Evolutionary conservation across 257 asterid species (phyloP), one percentile per base, ranked within the genome.

Genomic region (Oldenlandia corymbosa): DNA sequence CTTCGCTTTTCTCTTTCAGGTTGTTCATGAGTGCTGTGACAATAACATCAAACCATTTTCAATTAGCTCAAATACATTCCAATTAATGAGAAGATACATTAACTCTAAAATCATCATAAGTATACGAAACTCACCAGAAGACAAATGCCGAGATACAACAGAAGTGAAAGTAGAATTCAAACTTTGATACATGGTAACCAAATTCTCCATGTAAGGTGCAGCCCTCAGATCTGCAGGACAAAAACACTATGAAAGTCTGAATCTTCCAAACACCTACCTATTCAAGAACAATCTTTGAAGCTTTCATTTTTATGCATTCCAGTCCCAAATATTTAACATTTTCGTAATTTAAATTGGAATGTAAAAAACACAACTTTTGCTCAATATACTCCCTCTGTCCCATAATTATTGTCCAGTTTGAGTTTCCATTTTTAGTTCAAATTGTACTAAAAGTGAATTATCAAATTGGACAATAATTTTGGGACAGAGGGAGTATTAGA

Each of bases 141-240:
- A 72, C 26, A 77, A 58, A 66, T 79, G 66, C 0, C 81, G 91
- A 72, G 75, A 53, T 54, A 80, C 28, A 18, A 76, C 73, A 37
- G 86, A 77, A 56, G 52, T 74, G 54, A 85, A 79, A 31, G 87
- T 82, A 65, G 88, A 78, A 60, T 82, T 79, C 84, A 92, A 65
- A 61, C 78, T 82, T 67, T 71, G 74, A 71, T 80, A 92, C 43
- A 84, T 84, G 63, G 78, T 42, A 28, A 81, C 76, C 31, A 87
- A 78, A 61, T 80, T 85, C 75, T 87, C 96, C 83, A 92, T 63
- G 50, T 75, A 67, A 62, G 86, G 79, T 21, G 92, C 95, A 30
- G 91, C 75, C 43, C 99, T 84, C 56, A 81, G 52, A 32, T 84
- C 99, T 92, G 85, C 68, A 67, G 42, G 28, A 36, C 8, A 16